Evolutionary conservation across 176 grass and related monocot species (phyloP), one percentile per base, ranked within the genome.

Genomic region (Avena insularis): DNA sequence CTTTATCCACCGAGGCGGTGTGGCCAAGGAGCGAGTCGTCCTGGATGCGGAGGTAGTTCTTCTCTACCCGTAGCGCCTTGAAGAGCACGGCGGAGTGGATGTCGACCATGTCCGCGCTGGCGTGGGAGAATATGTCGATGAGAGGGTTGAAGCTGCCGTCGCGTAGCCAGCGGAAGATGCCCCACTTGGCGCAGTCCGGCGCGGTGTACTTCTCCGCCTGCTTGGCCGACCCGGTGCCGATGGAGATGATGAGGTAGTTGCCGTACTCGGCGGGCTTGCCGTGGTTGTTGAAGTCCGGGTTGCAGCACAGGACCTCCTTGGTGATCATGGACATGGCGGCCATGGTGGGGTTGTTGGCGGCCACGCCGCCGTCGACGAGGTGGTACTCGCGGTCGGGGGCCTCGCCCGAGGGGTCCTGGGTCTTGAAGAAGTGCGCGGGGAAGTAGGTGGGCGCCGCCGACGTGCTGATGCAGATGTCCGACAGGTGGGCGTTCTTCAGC

Each of bases 391-490:
- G 9, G 16, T 58, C 31, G 31, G 51, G 29, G 0, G 9, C 6
- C 1, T 13, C 11, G 8, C 88, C 91, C 12, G 9, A 5, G 7
- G 17, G 12, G 17, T 56, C 9, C 1, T 54, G 0, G 2, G 70
- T 89, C 62, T 31, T 70, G 56, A 96, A 92, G 55, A 33, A 85
- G 60, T 96, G 89, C 0, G 85, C 91, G 0, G 91, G 91, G 64
- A 96, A 87, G 66, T 87, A 93, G 2, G 91, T 96, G 0, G 91
- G 94, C 48, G 90, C 94, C 14, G 91, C 91, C 9, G 94, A 80
- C 12, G 93, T 95, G 81, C 91, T 88, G 87, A 95, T 95, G 81
- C 91, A 95, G 61, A 93, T 90, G 81, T 95, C 93, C 2, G 91
- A 93, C 7, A 96, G 85, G 49, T 87, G 73, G 67, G 91, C 89